A percentile compares a stretch with the other conserved stretches of the same genome.
These are phyloP conservation scores for Parathielavia hyrcaniae DNA, from an alignment of 495 filamentous ascomycete genomes.

Conservation along the genomic window DNA sequence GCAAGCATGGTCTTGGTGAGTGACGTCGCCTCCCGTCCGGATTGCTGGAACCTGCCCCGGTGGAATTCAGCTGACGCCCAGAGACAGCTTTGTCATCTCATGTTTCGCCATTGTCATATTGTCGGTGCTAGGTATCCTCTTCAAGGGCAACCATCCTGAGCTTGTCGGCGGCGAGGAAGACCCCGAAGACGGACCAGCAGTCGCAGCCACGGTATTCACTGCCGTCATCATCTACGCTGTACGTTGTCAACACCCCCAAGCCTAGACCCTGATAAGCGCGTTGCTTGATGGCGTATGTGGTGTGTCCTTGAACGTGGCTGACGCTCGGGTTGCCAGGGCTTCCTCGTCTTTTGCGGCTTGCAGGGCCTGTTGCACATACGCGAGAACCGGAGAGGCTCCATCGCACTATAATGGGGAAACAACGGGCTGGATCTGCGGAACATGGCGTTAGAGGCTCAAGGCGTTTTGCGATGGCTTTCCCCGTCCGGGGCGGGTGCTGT, in stretches of 20 bases:
- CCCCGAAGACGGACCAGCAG: conserved; percentile 64
- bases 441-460: conserved; percentile 26
- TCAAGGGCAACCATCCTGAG: conserved; percentile 67
- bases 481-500: conserved; percentile 8
- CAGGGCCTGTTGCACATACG: conserved; percentile 76
- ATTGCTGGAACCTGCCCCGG: neutral
- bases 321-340: conserved; percentile 49
- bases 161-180: conserved; percentile 71
- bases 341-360: conserved; percentile 82
- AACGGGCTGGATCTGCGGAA: conserved; percentile 11
- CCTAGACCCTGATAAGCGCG: neutral
- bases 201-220: conserved; percentile 75
- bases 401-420: conserved; percentile 52
- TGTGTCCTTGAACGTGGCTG: conserved; percentile 8
- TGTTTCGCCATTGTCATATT: conserved; percentile 84
- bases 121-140: conserved; percentile 72
- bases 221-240: conserved; percentile 82
- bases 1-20: conserved; percentile 91
- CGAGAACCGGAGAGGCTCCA: conserved; percentile 71
- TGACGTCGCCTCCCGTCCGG: neutral
- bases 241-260: conserved; percentile 38
- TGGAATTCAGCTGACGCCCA: neutral
- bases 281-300: neutral
- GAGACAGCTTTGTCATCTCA: conserved; percentile 74
- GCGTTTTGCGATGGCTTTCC: neutral